These are phyloP conservation scores for Ministeria vibrans DNA, from an alignment of 78 protist genomes.

Conservation along the genomic window DNA sequence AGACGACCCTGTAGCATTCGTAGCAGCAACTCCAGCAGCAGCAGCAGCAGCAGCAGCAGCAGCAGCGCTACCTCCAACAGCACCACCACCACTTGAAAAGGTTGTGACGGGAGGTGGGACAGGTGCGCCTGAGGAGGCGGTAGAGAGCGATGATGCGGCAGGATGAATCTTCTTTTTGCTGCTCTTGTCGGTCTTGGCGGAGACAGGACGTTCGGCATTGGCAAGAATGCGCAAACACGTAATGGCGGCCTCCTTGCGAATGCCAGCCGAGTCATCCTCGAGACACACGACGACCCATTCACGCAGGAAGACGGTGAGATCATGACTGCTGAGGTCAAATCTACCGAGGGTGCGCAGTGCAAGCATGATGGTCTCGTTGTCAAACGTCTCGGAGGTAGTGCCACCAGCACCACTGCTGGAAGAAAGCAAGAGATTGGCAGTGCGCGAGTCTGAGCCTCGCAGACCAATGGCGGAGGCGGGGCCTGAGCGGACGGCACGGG, in stretches of 20 bases:
- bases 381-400: constrained; percentile 18
- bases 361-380: constrained; percentile 36
- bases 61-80: too few species aligned
- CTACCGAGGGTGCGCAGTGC: constrained; percentile 64
- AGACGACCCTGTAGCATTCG: too few species aligned
- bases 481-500: background rate
- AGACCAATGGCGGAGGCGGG: constrained; percentile 40
- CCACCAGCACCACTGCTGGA: background rate
- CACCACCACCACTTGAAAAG: background rate
- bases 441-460: background rate
- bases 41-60: constrained; percentile 6
- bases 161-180: too few species aligned
- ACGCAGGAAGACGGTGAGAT: constrained; percentile 47
- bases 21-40: too few species aligned
- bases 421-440: background rate
- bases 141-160: too few species aligned
- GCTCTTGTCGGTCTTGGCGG: too few species aligned
- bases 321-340: constrained; percentile 67
- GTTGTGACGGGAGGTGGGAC: constrained; percentile 35
- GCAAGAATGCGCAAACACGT: constrained; percentile 44
- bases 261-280: constrained; percentile 40
- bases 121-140: background rate
- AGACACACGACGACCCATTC: constrained; percentile 55
- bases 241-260: constrained; percentile 53
- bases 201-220: constrained; percentile 10